phyloP scores from a whole-genome alignment of 371 early-diverging fungal species.

The Phascolomyces articulosus region DNA sequence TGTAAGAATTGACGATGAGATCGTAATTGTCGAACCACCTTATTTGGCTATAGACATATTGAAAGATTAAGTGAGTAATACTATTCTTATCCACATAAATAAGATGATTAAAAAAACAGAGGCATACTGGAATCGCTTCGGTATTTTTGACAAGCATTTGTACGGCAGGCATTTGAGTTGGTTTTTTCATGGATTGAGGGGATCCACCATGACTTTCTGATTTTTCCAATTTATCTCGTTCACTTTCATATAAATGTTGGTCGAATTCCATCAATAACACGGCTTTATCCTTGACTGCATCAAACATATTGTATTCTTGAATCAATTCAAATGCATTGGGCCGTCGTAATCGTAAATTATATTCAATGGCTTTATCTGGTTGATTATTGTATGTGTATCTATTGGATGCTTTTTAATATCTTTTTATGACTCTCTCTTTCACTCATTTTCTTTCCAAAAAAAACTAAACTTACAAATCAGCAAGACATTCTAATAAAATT shows the following conservation, averaged over 20 bases:
- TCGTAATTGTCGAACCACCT: slow-evolving; percentile 71
- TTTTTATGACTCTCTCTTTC: neutral
- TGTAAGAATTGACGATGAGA: slow-evolving; percentile 66
- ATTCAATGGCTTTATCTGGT: slow-evolving; percentile 81
- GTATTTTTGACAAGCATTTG: slow-evolving; percentile 82
- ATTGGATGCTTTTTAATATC: neutral
- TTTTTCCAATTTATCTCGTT: slow-evolving; percentile 12
- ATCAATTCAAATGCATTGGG: slow-evolving; percentile 80
- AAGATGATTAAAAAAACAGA: neutral
- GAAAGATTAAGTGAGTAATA: no score
- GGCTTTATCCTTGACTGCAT: slow-evolving; percentile 77
- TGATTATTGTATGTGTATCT: slow-evolving; percentile 73
- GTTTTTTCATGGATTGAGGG: slow-evolving; percentile 14
- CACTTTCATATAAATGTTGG: slow-evolving; percentile 56
- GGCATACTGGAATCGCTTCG: slow-evolving; percentile 78
- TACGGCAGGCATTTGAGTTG: slow-evolving; percentile 63
- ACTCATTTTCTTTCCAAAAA: neutral
- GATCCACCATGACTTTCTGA: neutral
- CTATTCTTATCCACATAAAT: no score
- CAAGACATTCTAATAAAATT: slow-evolving; percentile 70
- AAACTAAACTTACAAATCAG: slow-evolving; percentile 70
- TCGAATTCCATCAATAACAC: slow-evolving; percentile 85
- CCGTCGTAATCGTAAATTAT: slow-evolving; percentile 72
- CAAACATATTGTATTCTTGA: slow-evolving; percentile 77
- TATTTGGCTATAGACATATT: slow-evolving; percentile 44